Evolutionary conservation across 208 protist species (phyloP).

Genomic region (Wallacemonas sp.): DNA sequence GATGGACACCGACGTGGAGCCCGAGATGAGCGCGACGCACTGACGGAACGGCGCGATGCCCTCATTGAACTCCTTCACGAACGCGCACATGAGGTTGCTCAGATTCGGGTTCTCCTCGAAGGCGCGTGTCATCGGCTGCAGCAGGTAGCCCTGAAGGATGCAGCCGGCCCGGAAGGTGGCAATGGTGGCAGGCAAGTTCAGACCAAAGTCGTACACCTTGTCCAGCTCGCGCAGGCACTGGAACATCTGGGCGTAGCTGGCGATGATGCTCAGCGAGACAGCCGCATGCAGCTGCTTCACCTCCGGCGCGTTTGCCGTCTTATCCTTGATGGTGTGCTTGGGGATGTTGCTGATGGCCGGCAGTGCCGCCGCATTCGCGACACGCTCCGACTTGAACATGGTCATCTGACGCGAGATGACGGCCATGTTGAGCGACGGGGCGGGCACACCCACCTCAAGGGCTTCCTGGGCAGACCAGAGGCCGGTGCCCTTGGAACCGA

Average conservation of each 20-base stretch:
- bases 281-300: slow-evolving; percentile 77
- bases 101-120: slow-evolving; percentile 87
- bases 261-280: slow-evolving; percentile 78
- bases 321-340: slow-evolving; percentile 30
- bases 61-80: slow-evolving; percentile 73
- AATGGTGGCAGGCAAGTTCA: slow-evolving; percentile 88
- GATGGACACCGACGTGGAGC: slow-evolving; percentile 51
- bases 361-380: slow-evolving; percentile 60
- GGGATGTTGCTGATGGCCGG: slow-evolving; percentile 16
- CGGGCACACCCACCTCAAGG: slow-evolving; percentile 89
- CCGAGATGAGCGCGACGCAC: slow-evolving; percentile 54
- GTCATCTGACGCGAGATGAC: slow-evolving; percentile 94
- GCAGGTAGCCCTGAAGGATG: slow-evolving; percentile 88
- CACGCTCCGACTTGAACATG: slow-evolving; percentile 91
- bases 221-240: slow-evolving; percentile 89
- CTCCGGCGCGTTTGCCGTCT: slow-evolving; percentile 52
- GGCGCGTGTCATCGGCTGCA: slow-evolving; percentile 85
- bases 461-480: slow-evolving; percentile 95
- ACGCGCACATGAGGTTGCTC: slow-evolving; percentile 84
- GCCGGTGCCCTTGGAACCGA: slow-evolving; percentile 98
- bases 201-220: slow-evolving; percentile 84
- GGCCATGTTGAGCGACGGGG: slow-evolving; percentile 91
- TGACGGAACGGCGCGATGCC: slow-evolving; percentile 69
- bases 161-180: slow-evolving; percentile 90
- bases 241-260: slow-evolving; percentile 93